Conservation (phyloP, 1,139 yeast species). For the Candida glucosophila region DNA sequence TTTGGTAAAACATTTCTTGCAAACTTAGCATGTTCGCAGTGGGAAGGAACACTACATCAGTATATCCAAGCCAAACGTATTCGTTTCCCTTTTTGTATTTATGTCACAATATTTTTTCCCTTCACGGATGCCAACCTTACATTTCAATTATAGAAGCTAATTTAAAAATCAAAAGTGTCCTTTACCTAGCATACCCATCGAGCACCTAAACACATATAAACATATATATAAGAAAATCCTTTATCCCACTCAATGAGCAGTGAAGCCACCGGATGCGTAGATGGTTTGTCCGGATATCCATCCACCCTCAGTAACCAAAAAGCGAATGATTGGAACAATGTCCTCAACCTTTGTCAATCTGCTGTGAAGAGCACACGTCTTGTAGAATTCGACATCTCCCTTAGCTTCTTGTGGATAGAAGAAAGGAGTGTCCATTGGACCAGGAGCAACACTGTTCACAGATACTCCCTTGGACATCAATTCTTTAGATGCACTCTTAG, state of each 20-base stretch:
- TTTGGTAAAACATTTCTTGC: no score
- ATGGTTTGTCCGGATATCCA: conserved; percentile 70
- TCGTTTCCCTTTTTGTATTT: no score
- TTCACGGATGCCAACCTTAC: no score
- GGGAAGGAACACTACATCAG: no score
- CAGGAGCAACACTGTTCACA: conserved; percentile 57
- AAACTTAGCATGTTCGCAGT: no score
- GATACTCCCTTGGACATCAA: conserved; percentile 38
- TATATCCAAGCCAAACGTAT: no score
- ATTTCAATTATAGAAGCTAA: no score
- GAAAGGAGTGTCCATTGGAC: conserved; percentile 69
- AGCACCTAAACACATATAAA: no score
- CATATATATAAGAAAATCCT: no score
- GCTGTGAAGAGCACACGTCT: conserved; percentile 36
- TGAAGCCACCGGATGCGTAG: conserved; percentile 57
- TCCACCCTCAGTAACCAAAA: conserved; percentile 55
- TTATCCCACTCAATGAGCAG: conserved; percentile 39
- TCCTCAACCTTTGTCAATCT: conserved; percentile 52
- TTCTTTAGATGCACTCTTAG: conserved; percentile 53
- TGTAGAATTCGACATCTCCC: conserved; percentile 46
- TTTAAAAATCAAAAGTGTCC: no score
- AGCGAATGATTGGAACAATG: conserved; percentile 54
- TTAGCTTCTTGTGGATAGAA: conserved; percentile 52
- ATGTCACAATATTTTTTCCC: no score
- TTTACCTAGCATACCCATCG: no score